These are phyloP conservation scores for Acer saccharum DNA, from an alignment of 345 rosid genomes.

Conservation along the genomic window DNA sequence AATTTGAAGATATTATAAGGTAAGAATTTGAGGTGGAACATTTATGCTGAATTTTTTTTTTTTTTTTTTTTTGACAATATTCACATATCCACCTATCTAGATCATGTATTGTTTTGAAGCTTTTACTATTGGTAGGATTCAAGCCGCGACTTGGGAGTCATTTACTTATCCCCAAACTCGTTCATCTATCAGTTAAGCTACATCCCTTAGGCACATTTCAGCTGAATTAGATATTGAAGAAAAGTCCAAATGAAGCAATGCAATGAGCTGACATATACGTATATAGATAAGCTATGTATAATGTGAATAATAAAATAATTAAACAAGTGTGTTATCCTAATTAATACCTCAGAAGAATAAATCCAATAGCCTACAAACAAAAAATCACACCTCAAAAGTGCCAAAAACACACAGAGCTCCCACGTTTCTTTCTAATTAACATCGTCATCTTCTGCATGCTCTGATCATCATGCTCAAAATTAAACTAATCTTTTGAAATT, in stretches of 20 bases:
- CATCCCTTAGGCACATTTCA: too few species aligned
- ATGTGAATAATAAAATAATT: constrained; percentile 21
- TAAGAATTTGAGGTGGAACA: too few species aligned
- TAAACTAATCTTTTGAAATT: constrained; percentile 17
- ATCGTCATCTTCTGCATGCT: background rate
- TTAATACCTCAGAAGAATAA: constrained; percentile 16
- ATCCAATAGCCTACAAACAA: constrained; percentile 43
- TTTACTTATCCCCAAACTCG: too few species aligned
- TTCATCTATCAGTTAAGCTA: too few species aligned
- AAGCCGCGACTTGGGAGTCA: too few species aligned
- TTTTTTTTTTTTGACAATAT: too few species aligned
- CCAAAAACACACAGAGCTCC: constrained; percentile 12
- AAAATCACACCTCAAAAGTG: constrained; percentile 37
- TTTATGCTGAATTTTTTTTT: too few species aligned
- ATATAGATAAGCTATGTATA: background rate
- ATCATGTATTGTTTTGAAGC: too few species aligned
- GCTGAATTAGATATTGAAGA: background rate
- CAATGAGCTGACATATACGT: constrained; percentile 19
- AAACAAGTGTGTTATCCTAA: background rate
- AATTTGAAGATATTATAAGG: background rate
- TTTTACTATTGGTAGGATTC: too few species aligned
- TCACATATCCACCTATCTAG: too few species aligned
- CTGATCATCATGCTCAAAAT: background rate
- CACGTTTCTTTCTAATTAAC: background rate
- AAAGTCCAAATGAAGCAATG: constrained; percentile 20